Evolutionary conservation across 2,329 filamentous ascomycete genomes (phyloP), one percentile per base, ranked within the genome.

Genomic region (Sporothrix pallida): DNA sequence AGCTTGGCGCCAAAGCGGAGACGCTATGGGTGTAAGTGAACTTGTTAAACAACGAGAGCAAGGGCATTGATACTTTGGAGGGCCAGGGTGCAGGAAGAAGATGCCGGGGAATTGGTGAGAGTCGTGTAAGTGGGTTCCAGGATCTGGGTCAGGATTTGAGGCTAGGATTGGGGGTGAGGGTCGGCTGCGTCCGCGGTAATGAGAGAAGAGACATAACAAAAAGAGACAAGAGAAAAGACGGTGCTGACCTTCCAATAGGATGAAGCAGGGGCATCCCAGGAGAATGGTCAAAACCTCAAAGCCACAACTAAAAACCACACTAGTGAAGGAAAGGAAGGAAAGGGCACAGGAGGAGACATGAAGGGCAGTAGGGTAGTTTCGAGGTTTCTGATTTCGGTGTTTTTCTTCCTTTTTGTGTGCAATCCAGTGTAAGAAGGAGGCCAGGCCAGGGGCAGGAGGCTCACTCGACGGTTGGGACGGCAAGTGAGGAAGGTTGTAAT

Each of bases 1-100:
- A 48, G 62, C 71, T 72, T 72, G 63, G 71, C 71, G 63, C 71
- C 71, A 62, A 68, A 72, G 71, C 52, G 44, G 48, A 72, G 71
- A 37, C 31, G 31, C 31, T 37, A 7, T 37, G 31, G 31, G 4
- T 37, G 31, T 37, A 37, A 37, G 31, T 37, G 31, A 37, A 37
- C 7, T 37, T 37, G 31, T 37, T 37, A 37, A 31, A 37, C 31
- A 37, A 37, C 31, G 31, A 37, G 31, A 37, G 31, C 31, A 37
- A 37, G 31, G 31, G 23, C 23, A 37, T 37, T 6, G 31, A 37
- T 37, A 7, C 31, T 37, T 37, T 37, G 31, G 4, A 37, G n/a
- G 52, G 10, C 54, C 23, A 31, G 23, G 54, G 12, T 58, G 23
- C 10, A 20, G 54, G 54, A 58, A 13, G 54, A 58, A 26, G 54